Base-by-base conservation (phyloP, 176 grass and related monocot genomes). In the Avena sativa region DNA sequence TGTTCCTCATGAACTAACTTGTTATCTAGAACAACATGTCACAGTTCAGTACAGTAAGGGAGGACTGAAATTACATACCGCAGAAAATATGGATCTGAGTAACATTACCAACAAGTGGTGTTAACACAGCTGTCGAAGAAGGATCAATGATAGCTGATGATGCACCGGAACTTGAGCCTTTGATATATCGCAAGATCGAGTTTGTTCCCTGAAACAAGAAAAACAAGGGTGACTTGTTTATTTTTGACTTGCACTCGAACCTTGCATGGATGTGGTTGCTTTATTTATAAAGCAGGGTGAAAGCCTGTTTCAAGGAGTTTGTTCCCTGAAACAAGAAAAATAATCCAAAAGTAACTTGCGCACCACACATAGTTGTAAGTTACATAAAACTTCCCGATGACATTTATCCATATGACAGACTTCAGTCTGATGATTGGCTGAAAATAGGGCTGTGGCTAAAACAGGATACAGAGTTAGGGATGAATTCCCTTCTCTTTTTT, bases 141-240 rank as follows among this genome's bases (percentile, higher is more conserved):
- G 59, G 76, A 81, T 81, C 71, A 32, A 74, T 59, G 81, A 75
- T 71, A 78, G 80, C 55, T 13, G 36, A 23, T 57, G 89, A 68
- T 78, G 36, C 71, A 83, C 83, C 26, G 13, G 71, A 76, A 81
- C 65, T 83, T 79, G 67, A 87, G 15, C 79, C 76, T 83, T 86
- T 88, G 50, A 98, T 76, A 85, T 90, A 98, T 84, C 83, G 94
- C 71, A 98, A 65, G 79, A 98, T 98, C 32, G 96, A 96, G 69
- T 71, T 85, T 73, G 92, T 96, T 75, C 40, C 40, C 40, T 43
- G 40, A 43, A 43, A 43, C 40, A 43, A 43, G 6, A 43, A 43
- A 7, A 43, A 7, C 6, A 43, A 43, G 28, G 28, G 28, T 28
- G 28, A 28, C 28, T 28, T 28, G 28, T 28, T 28, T 28, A 28